Evolutionary conservation across 2,329 filamentous ascomycete species (phyloP).

Genomic region (Monosporascus cannonballus): DNA sequence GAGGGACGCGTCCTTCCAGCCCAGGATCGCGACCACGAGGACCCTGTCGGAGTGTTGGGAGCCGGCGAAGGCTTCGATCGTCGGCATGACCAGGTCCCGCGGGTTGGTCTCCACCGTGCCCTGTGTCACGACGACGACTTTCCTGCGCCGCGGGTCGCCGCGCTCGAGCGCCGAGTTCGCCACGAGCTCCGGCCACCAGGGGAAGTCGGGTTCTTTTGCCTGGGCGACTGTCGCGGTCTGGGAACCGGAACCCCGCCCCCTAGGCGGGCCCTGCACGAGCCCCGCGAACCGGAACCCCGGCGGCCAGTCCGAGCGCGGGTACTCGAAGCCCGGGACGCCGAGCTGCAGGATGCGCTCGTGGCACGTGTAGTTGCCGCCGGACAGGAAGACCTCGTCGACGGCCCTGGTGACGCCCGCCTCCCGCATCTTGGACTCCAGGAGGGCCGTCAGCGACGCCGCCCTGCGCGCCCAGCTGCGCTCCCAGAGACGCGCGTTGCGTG

Average conservation of each 20-base stretch:
- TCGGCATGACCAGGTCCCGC: constrained; percentile 31
- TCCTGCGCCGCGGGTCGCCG: constrained; percentile 13
- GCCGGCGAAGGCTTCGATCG: constrained; percentile 25
- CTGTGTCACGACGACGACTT: constrained; percentile 32
- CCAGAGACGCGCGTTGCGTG: constrained; percentile 23
- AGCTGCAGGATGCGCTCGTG: constrained; percentile 30
- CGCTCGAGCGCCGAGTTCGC: constrained; percentile 15
- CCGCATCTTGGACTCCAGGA: constrained; percentile 21
- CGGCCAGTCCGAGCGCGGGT: constrained; percentile 31
- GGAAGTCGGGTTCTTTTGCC: constrained; percentile 10
- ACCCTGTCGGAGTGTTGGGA: constrained; percentile 13
- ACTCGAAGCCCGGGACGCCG: constrained; percentile 31
- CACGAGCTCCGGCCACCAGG: constrained; percentile 30
- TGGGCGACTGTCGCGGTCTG: too few relatives aligned
- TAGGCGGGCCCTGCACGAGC: constrained; percentile 21
- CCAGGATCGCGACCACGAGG: constrained; percentile 30
- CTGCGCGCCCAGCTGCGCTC: constrained; percentile 19
- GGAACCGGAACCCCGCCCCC: too few relatives aligned
- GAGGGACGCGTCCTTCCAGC: constrained; percentile 25
- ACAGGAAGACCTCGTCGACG: constrained; percentile 20
- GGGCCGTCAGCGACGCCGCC: constrained; percentile 16
- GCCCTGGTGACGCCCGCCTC: constrained; percentile 21
- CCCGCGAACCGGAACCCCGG: constrained; percentile 28
- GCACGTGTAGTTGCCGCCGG: constrained; percentile 29
- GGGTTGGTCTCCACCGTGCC: constrained; percentile 34